A percentile compares a stretch with the other conserved stretches of the same genome.
Evolutionary conservation across 2,329 filamentous ascomycete species (phyloP).

Genomic region (Diaporthe sp.): DNA sequence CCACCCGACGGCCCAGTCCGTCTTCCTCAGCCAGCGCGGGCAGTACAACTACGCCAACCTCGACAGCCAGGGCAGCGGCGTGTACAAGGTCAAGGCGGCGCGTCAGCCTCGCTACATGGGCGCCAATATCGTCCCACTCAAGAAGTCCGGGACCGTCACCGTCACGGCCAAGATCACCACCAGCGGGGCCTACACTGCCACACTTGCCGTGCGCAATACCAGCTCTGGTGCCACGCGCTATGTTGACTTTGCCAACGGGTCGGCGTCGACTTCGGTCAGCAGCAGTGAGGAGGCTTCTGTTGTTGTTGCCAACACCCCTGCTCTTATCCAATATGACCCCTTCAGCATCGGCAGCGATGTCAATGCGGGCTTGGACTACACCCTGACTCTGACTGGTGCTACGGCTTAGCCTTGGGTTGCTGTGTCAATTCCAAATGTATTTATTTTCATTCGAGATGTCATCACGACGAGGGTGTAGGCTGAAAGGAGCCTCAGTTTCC

Average conservation of each 20-base stretch:
- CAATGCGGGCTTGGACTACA: conserved; percentile 12
- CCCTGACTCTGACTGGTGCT: conserved; percentile 7
- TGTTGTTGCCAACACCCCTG: conserved; percentile 14
- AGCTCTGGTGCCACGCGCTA: conserved; percentile 9
- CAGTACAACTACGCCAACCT: conserved; percentile 59
- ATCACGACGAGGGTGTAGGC: no score
- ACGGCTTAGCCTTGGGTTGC: neutral
- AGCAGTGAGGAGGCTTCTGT: conserved; percentile 22
- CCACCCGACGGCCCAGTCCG: conserved; percentile 55
- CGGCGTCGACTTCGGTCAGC: conserved; percentile 8
- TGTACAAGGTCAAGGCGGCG: conserved; percentile 58
- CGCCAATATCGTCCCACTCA: conserved; percentile 62
- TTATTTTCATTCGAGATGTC: rapidly evolving
- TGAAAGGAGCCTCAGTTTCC: no score
- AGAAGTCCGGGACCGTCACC: conserved; percentile 49
- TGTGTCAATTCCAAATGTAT: no score
- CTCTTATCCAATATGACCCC: conserved; percentile 13
- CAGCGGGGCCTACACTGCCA: conserved; percentile 36
- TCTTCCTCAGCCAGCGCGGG: conserved; percentile 53
- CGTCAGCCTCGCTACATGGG: conserved; percentile 63
- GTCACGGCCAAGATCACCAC: conserved; percentile 52
- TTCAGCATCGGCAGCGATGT: conserved; percentile 18
- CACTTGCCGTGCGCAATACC: neutral
- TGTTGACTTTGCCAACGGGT: conserved; percentile 4
- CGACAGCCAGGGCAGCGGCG: conserved; percentile 52